Base-by-base conservation (phyloP, 352 stramenopile species). In the Pythium monospermum region DNA sequence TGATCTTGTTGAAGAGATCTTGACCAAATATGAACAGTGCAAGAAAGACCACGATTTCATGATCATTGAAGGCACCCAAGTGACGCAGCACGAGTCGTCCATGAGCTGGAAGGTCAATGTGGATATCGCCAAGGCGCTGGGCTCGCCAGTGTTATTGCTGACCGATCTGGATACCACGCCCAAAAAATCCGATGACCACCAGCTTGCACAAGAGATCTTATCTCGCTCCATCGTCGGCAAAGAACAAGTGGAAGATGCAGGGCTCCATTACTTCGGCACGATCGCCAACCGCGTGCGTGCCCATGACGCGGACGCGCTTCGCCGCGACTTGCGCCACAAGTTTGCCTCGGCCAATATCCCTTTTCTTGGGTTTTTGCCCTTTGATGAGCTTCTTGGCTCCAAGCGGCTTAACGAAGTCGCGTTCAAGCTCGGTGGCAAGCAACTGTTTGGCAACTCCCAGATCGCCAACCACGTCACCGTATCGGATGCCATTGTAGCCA, bases 41-140 rank as follows among this genome's bases (percentile, higher is more conserved):
- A 69, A 73, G 19, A 39, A 72, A 26, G 59, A 74, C 31, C 78
- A 91, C 59, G 80, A 91, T 64, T 91, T 91, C 47, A 83, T 91
- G 70, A 80, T 91, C 57, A 83, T 91, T 31, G 80, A 91, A 49
- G 80, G 80, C n/a, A 79, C 77, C 8, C 68, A 75, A 45, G 50
- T 91, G 35, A 73, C 74, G 23, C 63, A 82, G 49, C 69, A 83
- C 63, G 77, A 91, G 45, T 76, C 73, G 27, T 66, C 71, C 4
- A 78, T 85, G 71, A 86, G 74, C 64, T 91, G 77, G 80, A 84
- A 86, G 44, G 74, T 91, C 47, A 86, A 91, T 50, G 66, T 76
- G 15, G 77, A 91, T 49, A 80, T 91, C 50, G 80, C 80, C 48
- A 86, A 84, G 40, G 70, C 77, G 21, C 60, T 91, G 7, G 77